Percentiles rank a stretch among this genome's conserved stretches.
phyloP scores from a whole-genome alignment of 164 flowering plant genomes.

The Liriodendron chinense region DNA sequence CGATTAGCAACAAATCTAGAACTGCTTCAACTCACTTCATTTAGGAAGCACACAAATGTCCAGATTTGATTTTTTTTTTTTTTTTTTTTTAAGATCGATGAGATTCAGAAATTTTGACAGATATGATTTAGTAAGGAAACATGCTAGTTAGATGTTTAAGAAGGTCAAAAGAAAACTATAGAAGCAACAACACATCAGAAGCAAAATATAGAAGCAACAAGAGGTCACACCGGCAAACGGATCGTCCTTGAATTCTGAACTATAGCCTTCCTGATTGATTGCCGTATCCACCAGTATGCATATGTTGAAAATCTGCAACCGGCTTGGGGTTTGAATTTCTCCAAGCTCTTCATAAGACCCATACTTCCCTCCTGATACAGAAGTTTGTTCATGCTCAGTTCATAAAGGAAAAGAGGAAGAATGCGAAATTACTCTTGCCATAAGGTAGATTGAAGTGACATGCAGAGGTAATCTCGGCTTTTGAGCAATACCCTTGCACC shows the following conservation, averaged over 20 bases:
- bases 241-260: conserved; percentile 72
- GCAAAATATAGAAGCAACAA: not conserved
- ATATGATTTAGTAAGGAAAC: not conserved
- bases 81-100: too few species aligned
- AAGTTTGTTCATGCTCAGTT: not conserved
- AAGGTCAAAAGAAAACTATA: not conserved
- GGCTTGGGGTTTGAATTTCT: conserved; percentile 80
- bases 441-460: too few species aligned
- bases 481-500: too few species aligned
- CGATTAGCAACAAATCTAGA: too few species aligned
- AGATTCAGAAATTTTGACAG: too few species aligned
- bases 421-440: not conserved
- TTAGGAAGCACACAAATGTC: too few species aligned
- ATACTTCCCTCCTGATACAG: conserved; percentile 72
- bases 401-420: not conserved
- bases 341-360: conserved; percentile 89
- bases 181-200: not conserved
- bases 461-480: not conserved
- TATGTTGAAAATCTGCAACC: conserved; percentile 87
- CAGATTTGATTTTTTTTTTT: too few species aligned
- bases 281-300: conserved; percentile 97
- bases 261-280: conserved; percentile 63
- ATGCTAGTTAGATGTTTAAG: not conserved
- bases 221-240: conserved; percentile 69
- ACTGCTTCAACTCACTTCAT: too few species aligned